phyloP scores from a whole-genome alignment of 129 eudicot species.

The Gnaphalium uliginosum region DNA sequence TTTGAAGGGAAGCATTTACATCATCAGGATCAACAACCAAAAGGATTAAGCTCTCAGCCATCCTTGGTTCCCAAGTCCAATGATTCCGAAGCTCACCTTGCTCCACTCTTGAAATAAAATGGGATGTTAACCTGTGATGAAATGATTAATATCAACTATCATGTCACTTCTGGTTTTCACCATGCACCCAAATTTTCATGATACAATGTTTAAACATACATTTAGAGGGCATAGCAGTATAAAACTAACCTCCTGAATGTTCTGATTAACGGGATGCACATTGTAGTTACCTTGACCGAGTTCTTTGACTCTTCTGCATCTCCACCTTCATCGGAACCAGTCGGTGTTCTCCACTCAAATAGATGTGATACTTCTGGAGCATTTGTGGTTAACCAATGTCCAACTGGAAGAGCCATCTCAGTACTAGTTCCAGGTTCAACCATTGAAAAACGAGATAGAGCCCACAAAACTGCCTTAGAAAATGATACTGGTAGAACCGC shows the following conservation, averaged over 20 bases:
- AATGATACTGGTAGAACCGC: slow-evolving; percentile 70
- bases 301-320: slow-evolving; percentile 64
- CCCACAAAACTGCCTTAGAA: slow-evolving; percentile 88
- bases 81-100: slow-evolving; percentile 71
- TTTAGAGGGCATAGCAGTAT: slow-evolving; percentile 14
- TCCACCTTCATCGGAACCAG: slow-evolving; percentile 92
- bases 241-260: slow-evolving; percentile 67
- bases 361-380: slow-evolving; percentile 67
- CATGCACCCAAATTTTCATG: neutral
- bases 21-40: slow-evolving; percentile 92
- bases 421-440: slow-evolving; percentile 61
- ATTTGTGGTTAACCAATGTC: slow-evolving; percentile 59
- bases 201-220: slow-evolving; percentile 6
- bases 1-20: slow-evolving; percentile 46
- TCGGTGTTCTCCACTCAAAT: slow-evolving; percentile 89
- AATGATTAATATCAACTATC: neutral
- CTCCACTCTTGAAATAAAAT: slow-evolving; percentile 64
- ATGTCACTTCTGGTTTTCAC: neutral
- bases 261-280: slow-evolving; percentile 68
- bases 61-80: slow-evolving; percentile 96
- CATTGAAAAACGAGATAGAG: slow-evolving; percentile 82
- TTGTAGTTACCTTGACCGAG: slow-evolving; percentile 62
- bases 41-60: slow-evolving; percentile 86
- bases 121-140: slow-evolving; percentile 61
- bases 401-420: slow-evolving; percentile 68